Conservation (phyloP, 208 protist species). For the Leishmania tropica region DNA sequence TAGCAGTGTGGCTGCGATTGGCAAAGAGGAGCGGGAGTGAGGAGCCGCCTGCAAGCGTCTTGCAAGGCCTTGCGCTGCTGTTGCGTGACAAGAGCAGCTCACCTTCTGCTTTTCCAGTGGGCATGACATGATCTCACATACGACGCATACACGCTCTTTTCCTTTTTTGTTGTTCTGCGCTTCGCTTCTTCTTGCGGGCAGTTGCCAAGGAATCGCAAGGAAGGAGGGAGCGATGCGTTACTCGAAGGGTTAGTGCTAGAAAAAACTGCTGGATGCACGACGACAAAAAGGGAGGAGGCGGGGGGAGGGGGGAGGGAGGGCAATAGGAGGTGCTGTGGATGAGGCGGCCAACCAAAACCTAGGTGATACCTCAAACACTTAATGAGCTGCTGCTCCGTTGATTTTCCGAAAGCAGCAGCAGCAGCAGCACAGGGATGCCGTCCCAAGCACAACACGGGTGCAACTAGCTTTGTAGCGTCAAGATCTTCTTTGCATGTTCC, state of each 20-base stretch:
- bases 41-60: neutral
- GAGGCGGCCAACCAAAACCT: neutral
- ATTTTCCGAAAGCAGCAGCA: neutral
- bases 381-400: neutral
- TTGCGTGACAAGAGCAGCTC: neutral
- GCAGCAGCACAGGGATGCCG: neutral
- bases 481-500: constrained; percentile 57
- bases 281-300: neutral
- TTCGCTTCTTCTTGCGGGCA: neutral
- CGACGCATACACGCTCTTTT: neutral
- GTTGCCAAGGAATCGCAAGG: neutral
- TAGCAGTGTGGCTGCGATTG: neutral
- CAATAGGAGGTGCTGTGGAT: neutral
- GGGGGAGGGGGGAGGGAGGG: neutral
- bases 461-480: constrained; percentile 41
- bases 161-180: neutral
- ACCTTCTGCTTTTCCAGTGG: neutral
- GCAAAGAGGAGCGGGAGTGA: neutral
- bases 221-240: neutral
- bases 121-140: neutral
- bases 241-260: constrained; percentile 2
- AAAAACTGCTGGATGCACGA: neutral
- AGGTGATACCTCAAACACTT: neutral
- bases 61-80: neutral
- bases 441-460: neutral